Base-by-base conservation (phyloP, 208 protist species). In the Trypanosoma platydactyli region DNA sequence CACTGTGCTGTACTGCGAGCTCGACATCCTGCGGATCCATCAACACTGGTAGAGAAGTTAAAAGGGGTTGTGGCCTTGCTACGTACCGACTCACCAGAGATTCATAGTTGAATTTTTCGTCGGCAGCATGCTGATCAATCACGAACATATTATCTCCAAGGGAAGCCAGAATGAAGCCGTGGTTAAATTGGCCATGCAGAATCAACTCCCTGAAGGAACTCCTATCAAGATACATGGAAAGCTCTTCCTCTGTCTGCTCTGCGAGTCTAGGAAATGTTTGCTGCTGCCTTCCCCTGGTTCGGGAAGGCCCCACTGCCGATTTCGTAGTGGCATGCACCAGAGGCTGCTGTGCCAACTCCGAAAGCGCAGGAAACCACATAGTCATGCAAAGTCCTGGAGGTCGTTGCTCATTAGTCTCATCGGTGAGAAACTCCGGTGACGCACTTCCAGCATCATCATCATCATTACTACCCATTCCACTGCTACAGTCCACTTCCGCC, bases 21-120 rank as follows among this genome's bases (percentile, higher is more conserved):
- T 92, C 75, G 42, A 94, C 88, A 65, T 97, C 89, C 40, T 81
- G 55, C 13, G 80, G 64, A 41, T 89, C 79, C 81, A 97, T 83
- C 40, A 79, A 24, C 9, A 98, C 79, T 16, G 73, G 51, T 45
- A 88, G 77, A 16, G 93, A 76, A 27, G 76, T 48, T 13, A 98
- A 75, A 9, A 97, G 79, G 25, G 84, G 86, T 73, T 98, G 94
- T 49, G 90, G 86, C n/a, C 56, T 67, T 6, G 94, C 81, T 30
- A 55, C 64, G 64, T 94, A 94, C 7, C 61, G 40, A 9, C 55
- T 61, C 67, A 91, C 67, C n/a, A 98, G 81, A 18, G 75, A 76
- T 74, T 98, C 92, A 71, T 94, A 98, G 68, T 97, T 97, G 69
- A 79, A 95, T 74, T 97, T 98, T 58, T 98, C 96, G 64, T 98